These are phyloP conservation scores for Balamuthia mandrillaris DNA, from an alignment of 208 protist genomes.

Conservation along the genomic window DNA sequence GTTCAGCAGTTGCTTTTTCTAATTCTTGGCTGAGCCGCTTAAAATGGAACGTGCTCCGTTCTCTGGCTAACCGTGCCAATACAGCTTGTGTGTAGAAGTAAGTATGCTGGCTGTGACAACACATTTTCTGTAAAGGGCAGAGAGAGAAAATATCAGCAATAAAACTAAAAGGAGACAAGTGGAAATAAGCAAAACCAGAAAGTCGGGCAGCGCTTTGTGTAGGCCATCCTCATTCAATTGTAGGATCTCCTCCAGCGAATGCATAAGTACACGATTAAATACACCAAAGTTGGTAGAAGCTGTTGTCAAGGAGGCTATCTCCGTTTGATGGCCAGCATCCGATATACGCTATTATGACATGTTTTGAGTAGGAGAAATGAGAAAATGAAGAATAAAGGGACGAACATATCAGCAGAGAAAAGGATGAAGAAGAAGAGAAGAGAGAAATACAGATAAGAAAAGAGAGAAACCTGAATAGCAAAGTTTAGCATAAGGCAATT, in stretches of 20 bases:
- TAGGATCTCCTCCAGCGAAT: not conserved
- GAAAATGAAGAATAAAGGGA: not conserved
- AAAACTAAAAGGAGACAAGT: too few species aligned
- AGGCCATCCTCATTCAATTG: not conserved
- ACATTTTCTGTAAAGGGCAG: conserved; percentile 23
- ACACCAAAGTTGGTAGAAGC: conserved; percentile 31
- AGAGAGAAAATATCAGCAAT: not conserved
- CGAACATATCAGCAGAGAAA: not conserved
- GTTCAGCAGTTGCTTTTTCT: not conserved
- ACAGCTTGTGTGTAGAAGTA: conserved; percentile 37
- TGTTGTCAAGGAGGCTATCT: conserved; percentile 27
- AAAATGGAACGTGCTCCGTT: not conserved
- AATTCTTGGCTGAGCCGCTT: conserved; percentile 16
- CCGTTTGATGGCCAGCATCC: conserved; percentile 36
- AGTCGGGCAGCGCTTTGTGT: not conserved
- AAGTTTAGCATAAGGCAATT: conserved; percentile 39
- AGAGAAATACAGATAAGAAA: too few species aligned
- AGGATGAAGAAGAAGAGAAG: not conserved
- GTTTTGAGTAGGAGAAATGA: not conserved
- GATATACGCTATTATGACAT: conserved; percentile 20
- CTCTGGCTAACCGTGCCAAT: not conserved
- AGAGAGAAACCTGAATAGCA: conserved; percentile 7
- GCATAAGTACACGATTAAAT: conserved; percentile 21
- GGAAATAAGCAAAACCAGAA: too few species aligned
- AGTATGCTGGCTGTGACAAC: conserved; percentile 27